phyloP scores from a whole-genome alignment of 306 rosid genomes.

The Vachellia collinsii region DNA sequence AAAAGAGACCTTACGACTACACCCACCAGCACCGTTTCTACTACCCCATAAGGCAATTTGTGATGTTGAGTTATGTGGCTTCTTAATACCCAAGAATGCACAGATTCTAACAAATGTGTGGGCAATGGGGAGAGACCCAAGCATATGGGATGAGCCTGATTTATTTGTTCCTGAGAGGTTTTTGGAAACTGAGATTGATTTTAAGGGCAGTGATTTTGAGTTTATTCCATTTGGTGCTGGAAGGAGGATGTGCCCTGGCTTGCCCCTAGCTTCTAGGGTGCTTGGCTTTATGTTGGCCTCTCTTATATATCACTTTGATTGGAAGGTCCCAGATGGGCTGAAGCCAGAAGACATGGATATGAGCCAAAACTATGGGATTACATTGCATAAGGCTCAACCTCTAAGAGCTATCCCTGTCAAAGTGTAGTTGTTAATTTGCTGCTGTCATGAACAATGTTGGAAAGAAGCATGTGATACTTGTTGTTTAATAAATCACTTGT shows the following conservation, averaged over 20 bases:
- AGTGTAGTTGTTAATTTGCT: background rate
- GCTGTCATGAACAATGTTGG: background rate
- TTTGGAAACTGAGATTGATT: background rate
- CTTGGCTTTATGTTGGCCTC: background rate
- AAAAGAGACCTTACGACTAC: background rate
- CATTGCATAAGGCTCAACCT: background rate
- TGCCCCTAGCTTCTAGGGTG: background rate
- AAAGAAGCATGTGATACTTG: background rate
- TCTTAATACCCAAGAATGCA: background rate
- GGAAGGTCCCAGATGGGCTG: background rate
- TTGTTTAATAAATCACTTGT: background rate
- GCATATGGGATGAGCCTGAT: background rate
- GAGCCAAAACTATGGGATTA: background rate
- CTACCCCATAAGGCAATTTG: background rate
- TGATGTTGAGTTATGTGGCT: slow-evolving; percentile 6
- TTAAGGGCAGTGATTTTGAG: background rate
- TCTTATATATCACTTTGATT: background rate
- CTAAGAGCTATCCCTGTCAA: background rate
- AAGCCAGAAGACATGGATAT: background rate
- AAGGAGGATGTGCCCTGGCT: background rate
- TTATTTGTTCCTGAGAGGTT: background rate
- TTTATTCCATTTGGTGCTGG: background rate
- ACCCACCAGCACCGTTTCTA: slow-evolving; percentile 4
- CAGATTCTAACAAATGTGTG: background rate
- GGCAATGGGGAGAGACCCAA: slow-evolving; percentile 7